Percentiles rank a stretch among this genome's conserved stretches.
phyloP scores from a whole-genome alignment of 1,284 basidiomycete genomes.

The Phlebopus sp. region DNA sequence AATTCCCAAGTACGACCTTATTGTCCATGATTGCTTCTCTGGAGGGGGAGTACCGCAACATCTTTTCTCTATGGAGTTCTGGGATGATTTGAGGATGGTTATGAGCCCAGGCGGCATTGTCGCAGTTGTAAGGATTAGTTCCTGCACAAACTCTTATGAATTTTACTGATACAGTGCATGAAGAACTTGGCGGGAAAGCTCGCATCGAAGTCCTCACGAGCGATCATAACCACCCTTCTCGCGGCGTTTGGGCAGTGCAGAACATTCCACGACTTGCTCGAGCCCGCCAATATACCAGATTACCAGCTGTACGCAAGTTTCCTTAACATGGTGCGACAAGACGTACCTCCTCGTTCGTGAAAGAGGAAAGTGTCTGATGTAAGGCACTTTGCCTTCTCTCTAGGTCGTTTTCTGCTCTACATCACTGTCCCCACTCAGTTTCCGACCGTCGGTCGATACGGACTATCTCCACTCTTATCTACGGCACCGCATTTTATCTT shows the following conservation, averaged over 20 bases:
- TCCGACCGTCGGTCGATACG: constrained; percentile 52
- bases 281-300: constrained; percentile 31
- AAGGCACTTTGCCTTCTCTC: neutral
- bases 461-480: constrained; percentile 70
- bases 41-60: constrained; percentile 83
- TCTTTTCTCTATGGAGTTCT: constrained; percentile 82
- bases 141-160: neutral
- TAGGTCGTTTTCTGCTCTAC: constrained; percentile 79
- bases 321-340: constrained; percentile 63
- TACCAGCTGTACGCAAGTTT: constrained; percentile 54
- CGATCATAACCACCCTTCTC: constrained; percentile 68
- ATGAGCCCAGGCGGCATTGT: constrained; percentile 74
- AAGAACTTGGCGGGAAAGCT: constrained; percentile 75
- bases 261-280: constrained; percentile 71
- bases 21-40: constrained; percentile 90
- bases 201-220: constrained; percentile 58
- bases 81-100: constrained; percentile 62
- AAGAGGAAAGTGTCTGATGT: constrained; percentile 10
- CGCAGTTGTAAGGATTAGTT: constrained; percentile 61
- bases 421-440: constrained; percentile 55
- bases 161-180: constrained; percentile 1
- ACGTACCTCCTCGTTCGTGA: neutral
- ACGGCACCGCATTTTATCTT: constrained; percentile 50
- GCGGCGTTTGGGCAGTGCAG: constrained; percentile 73
- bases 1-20: constrained; percentile 59